Conservation (phyloP, 2,329 filamentous ascomycete species). For the Colletotrichum tropicale region DNA sequence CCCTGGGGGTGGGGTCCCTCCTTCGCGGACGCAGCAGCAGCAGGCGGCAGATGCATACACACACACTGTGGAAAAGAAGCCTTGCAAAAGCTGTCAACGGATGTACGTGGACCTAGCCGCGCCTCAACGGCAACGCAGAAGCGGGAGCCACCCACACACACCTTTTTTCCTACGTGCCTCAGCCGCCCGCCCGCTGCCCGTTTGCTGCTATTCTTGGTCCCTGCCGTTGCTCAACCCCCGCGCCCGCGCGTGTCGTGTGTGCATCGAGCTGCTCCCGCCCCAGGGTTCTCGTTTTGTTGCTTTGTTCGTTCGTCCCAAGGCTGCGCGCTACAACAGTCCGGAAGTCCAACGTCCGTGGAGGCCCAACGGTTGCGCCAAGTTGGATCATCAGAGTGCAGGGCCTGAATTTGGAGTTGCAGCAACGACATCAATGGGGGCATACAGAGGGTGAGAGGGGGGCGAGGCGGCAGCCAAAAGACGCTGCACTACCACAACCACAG, state of each 20-base stretch:
- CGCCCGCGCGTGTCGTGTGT: background rate
- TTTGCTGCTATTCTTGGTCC: slow-evolving; percentile 7
- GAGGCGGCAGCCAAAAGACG: background rate
- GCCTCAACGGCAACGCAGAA: slow-evolving; percentile 4
- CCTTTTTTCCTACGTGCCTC: background rate
- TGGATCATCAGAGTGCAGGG: background rate
- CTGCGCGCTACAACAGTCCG: background rate
- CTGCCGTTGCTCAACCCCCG: background rate
- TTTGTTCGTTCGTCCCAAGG: background rate
- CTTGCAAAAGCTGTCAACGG: background rate
- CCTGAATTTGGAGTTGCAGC: background rate
- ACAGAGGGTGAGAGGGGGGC: background rate
- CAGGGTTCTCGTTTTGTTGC: background rate
- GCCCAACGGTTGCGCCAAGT: background rate
- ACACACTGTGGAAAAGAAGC: background rate
- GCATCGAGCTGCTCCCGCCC: background rate
- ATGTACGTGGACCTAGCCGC: background rate
- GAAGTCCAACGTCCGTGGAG: background rate
- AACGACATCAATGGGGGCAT: background rate
- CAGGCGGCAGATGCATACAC: background rate
- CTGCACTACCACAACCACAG: background rate
- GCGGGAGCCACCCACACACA: slow-evolving; percentile 1
- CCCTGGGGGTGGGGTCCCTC: background rate
- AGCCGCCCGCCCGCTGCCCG: slow-evolving; percentile 6
- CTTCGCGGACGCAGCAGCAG: background rate